phyloP scores from a whole-genome alignment of 1,284 basidiomycete genomes.

The Moesziomyces sp. region DNA sequence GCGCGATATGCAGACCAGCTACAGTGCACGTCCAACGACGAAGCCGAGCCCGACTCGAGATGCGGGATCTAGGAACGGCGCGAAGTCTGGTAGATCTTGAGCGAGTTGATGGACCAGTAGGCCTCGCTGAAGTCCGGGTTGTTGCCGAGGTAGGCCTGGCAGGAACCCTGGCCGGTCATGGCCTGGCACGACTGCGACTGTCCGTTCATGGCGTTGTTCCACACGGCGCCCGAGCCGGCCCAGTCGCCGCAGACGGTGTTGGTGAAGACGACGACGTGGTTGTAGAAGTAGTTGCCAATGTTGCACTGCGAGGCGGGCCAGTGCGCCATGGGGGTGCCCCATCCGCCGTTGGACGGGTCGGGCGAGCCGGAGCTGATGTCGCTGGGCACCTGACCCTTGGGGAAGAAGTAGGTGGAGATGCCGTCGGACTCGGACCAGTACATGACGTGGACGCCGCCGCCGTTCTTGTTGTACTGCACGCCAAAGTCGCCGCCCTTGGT shows the following conservation, averaged over 20 bases:
- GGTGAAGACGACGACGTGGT: conserved; percentile 54
- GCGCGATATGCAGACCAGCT: too few species aligned
- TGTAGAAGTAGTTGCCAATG: conserved; percentile 70
- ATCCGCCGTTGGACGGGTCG: conserved; percentile 65
- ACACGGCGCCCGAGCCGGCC: conserved; percentile 44
- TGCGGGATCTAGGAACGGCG: conserved; percentile 18
- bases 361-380: conserved; percentile 68
- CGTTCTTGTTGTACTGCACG: conserved; percentile 73
- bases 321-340: conserved; percentile 72
- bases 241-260: conserved; percentile 54
- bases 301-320: conserved; percentile 71
- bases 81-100: conserved; percentile 56
- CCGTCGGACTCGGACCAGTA: conserved; percentile 62
- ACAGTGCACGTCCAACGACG: background rate
- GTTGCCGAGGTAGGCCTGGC: conserved; percentile 36
- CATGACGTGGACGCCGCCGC: conserved; percentile 72
- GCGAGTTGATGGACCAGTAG: conserved; percentile 55
- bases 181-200: conserved; percentile 47
- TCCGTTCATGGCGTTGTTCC: conserved; percentile 47
- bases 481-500: conserved; percentile 71
- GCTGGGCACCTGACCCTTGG: conserved; percentile 70
- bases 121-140: conserved; percentile 44
- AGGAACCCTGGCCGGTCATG: conserved; percentile 28
- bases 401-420: conserved; percentile 74
- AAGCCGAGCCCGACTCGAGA: background rate